phyloP scores from a whole-genome alignment of 768 basidiomycete genomes.

The Phaeolepiota aurea region DNA sequence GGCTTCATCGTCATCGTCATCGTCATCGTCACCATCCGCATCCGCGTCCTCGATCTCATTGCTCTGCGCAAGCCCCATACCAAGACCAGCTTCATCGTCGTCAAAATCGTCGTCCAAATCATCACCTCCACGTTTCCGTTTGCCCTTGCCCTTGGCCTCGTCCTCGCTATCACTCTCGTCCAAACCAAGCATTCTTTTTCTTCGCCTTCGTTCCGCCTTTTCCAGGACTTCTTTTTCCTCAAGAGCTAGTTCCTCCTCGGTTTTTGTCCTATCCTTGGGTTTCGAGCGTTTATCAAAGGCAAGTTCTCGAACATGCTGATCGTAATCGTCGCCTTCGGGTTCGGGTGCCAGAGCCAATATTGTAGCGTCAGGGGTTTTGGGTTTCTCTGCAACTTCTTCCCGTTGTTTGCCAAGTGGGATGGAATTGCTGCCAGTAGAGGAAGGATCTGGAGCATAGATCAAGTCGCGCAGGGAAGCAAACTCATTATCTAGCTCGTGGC shows the following conservation, averaged over 20 bases:
- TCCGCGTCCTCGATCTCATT: conserved; percentile 27
- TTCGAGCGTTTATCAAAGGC: conserved; percentile 91
- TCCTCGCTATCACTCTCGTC: conserved; percentile 62
- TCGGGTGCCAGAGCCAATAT: conserved; percentile 15
- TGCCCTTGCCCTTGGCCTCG: conserved; percentile 31
- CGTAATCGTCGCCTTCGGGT: conserved; percentile 65
- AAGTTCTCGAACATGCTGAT: conserved; percentile 85
- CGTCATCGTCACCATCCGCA: conserved; percentile 23
- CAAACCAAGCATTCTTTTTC: conserved; percentile 81
- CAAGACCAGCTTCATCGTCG: conserved; percentile 33
- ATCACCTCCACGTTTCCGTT: conserved; percentile 65
- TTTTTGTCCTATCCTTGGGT: conserved; percentile 92
- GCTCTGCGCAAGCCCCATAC: conserved; percentile 21
- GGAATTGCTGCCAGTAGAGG: conserved; percentile 29
- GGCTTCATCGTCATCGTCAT: conserved; percentile 17
- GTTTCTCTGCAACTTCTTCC: conserved; percentile 9
- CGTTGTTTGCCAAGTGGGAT: conserved; percentile 19
- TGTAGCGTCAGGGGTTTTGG: conserved; percentile 9
- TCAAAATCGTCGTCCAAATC: conserved; percentile 88
- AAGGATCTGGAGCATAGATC: conserved; percentile 51
- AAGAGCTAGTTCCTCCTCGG: conserved; percentile 86
- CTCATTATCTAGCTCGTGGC: conserved; percentile 83
- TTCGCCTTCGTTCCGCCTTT: conserved; percentile 72
- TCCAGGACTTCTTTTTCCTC: conserved; percentile 85
- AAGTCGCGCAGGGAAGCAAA: conserved; percentile 74